Percentiles rank a stretch among this genome's conserved stretches.
Evolutionary conservation across 129 eudicot genomes (phyloP).

Genomic region (Helichrysum umbraculigerum): DNA sequence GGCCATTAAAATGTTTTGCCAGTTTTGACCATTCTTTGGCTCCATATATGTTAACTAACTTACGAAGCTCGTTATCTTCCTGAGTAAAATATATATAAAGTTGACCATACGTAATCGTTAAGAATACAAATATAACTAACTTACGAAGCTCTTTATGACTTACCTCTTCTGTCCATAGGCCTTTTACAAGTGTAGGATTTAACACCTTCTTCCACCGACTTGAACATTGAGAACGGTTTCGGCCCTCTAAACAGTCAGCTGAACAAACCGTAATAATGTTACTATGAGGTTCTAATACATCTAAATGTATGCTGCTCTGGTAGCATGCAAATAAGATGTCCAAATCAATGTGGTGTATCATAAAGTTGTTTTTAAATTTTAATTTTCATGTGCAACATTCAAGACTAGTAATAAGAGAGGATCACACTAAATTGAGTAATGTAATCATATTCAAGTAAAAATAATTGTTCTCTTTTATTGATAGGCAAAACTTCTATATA

Average conservation of each 20-base stretch:
- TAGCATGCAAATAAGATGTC: background rate
- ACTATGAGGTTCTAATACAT: background rate
- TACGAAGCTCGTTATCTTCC: slow-evolving; percentile 84
- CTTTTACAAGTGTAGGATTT: slow-evolving; percentile 90
- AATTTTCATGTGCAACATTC: background rate
- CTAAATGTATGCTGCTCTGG: background rate
- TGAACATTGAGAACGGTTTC: slow-evolving; percentile 88
- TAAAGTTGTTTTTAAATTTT: background rate
- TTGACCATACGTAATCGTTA: background rate
- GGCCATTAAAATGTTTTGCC: slow-evolving; percentile 85
- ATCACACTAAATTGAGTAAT: background rate
- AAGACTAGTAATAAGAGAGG: background rate
- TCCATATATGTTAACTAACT: slow-evolving; percentile 61
- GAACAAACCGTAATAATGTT: slow-evolving; percentile 28
- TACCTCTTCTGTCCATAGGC: slow-evolving; percentile 97
- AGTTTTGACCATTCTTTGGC: slow-evolving; percentile 92
- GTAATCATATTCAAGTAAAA: too few species aligned
- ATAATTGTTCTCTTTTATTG: too few species aligned
- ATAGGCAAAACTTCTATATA: too few species aligned
- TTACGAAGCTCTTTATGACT: too few species aligned
- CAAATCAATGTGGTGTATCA: background rate
- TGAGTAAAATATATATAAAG: slow-evolving; percentile 23
- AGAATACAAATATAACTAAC: too few species aligned
- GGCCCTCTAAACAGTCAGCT: slow-evolving; percentile 87
- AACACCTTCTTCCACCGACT: slow-evolving; percentile 95